Evolutionary conservation across 2,329 filamentous ascomycete species (phyloP), one percentile per base, ranked within the genome.

Genomic region (Colletotrichum liriopes): DNA sequence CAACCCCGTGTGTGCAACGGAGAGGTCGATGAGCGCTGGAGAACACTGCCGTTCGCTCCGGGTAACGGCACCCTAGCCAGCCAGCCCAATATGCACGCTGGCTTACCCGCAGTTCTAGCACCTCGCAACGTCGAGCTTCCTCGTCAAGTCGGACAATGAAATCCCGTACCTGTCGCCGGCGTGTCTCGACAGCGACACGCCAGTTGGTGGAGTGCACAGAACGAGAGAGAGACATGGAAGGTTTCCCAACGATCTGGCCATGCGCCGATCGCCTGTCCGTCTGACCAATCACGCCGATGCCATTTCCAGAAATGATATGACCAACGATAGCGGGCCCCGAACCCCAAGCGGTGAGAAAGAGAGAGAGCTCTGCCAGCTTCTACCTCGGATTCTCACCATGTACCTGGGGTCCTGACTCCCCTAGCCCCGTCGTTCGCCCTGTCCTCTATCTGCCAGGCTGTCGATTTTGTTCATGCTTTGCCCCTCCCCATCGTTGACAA

Each of bases 221-320:
- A 26, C 23, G n/a, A 54, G 32, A 41, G 5, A 47, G 49, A 54
- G 47, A 49, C 32, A 47, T 39, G 52, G 61, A 65, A 56, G 56
- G 54, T 43, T 69, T 72, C 69, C 69, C 69, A 72, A 72, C 69
- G 69, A 72, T 72, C 69, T 72, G 65, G 65, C 69, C 54, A 49
- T 59, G 52, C 69, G 65, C 59, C 65, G 65, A 72, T 72, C 69
- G 65, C 45, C 59, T 52, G 39, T 1, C 29, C 12, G 8, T 45
- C 41, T 35, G 54, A 29, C 69, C 69, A 72, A 72, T 72, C 69
- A 72, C n/a, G 54, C 20, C 23, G 20, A 26, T 7, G 6, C 18
- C 45, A 69, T 32, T 69, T 69, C 65, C 37, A 59, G 59, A 51
- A 64, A 64, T 65, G 60, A 72, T 68, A 64, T 65, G 69, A 69